Evolutionary conservation across 2,329 filamentous ascomycete genomes (phyloP), one percentile per base, ranked within the genome.

Genomic region (Zalaria obscura): DNA sequence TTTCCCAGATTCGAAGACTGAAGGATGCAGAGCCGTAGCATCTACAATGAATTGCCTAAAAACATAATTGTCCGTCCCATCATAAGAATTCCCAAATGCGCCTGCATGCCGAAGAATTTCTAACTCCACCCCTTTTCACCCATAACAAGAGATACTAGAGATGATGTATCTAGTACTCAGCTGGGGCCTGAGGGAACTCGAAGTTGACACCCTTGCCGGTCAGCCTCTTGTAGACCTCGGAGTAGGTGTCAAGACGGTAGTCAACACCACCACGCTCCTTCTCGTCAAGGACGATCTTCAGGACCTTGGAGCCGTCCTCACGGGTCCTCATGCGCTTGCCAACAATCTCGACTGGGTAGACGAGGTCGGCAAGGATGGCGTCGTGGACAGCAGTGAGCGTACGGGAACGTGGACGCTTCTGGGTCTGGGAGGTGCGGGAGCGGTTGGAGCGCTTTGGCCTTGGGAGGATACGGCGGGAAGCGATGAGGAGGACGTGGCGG

Each of bases 291-390:
- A 98, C 78, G 67, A 98, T 86, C 84, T 98, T 98, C 71, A 96
- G 80, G 66, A 86, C 73, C 84, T 96, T 96, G 81, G 76, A 81
- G 69, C 87, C 87, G 71, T 98, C 91, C 78, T 96, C 89, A 76
- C 93, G 89, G 75, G 91, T 96, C 70, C 91, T 84, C 68, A 88
- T 72, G 65, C 91, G 87, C 86, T 96, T 96, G 73, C 91, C 91
- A 60, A 98, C 91, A 57, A 98, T 98, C 83, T 98, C 91, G 64
- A 98, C 91, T 64, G 91, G 91, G 83, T 83, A 98, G 75, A 95
- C 91, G 64, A 98, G 85, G 70, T 98, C 91, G 65, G 77, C 76
- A 55, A 98, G 85, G 76, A 98, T 95, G 62, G 88, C 83, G 65
- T 98, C 91, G 81, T 98, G 91, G 62, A 98, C 91, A 54, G 91